Evolutionary conservation across 208 protist species (phyloP).

Genomic region (Leishmania martiniquensis): DNA sequence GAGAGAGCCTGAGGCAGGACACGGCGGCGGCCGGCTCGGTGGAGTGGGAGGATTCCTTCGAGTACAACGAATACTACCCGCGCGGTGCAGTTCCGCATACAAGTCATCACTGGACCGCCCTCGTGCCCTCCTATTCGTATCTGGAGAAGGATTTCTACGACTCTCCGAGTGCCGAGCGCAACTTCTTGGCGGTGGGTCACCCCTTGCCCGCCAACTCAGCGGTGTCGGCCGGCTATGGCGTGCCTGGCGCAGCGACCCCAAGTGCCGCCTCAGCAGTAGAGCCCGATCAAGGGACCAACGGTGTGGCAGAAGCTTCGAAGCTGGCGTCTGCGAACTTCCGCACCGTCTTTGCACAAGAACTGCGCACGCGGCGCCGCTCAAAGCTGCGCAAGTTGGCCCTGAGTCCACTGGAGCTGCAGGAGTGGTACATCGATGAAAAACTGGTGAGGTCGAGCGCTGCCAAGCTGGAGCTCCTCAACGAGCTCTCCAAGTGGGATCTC

Average conservation of each 20-base stretch:
- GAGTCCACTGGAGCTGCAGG: constrained; percentile 62
- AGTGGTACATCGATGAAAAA: constrained; percentile 90
- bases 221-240: background rate
- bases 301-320: constrained; percentile 9
- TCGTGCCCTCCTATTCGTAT: constrained; percentile 74
- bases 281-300: background rate
- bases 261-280: background rate
- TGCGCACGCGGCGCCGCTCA: constrained; percentile 48
- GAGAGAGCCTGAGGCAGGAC: background rate
- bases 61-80: constrained; percentile 83
- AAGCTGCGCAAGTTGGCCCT: constrained; percentile 76
- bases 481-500: constrained; percentile 72
- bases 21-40: constrained; percentile 16
- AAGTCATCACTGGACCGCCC: constrained; percentile 77
- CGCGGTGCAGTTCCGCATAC: constrained; percentile 32
- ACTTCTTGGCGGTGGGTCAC: constrained; percentile 71
- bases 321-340: constrained; percentile 39
- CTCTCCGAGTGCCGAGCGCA: constrained; percentile 20
- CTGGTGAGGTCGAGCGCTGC: constrained; percentile 71
- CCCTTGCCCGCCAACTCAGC: constrained; percentile 6
- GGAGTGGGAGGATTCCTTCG: constrained; percentile 75
- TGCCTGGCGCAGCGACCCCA: background rate
- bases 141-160: constrained; percentile 74
- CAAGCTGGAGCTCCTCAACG: constrained; percentile 83
- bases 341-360: constrained; percentile 64